These are phyloP conservation scores for Microcyclosporella mali DNA, from an alignment of 2,329 filamentous ascomycete species.

Conservation along the genomic window DNA sequence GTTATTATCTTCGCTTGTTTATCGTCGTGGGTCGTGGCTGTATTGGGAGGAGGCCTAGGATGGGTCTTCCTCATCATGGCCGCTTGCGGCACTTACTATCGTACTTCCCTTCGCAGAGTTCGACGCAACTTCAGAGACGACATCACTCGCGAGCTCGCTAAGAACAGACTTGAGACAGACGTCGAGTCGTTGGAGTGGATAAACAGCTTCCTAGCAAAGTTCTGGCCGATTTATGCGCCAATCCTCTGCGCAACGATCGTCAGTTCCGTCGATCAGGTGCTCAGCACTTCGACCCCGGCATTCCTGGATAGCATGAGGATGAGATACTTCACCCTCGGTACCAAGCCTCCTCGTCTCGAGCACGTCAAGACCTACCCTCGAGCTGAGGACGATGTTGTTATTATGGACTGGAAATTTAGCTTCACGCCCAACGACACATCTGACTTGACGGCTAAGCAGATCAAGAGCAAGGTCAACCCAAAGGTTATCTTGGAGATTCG, in stretches of 20 bases:
- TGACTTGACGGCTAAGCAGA: constrained; percentile 82
- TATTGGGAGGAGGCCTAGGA: constrained; percentile 81
- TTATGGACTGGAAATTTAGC: constrained; percentile 99
- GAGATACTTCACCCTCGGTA: constrained; percentile 88
- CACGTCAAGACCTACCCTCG: constrained; percentile 98
- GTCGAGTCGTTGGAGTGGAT: constrained; percentile 96
- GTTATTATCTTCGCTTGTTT: constrained; percentile 91
- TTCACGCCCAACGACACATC: constrained; percentile 93
- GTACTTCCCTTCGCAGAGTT: constrained; percentile 87
- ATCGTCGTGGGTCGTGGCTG: constrained; percentile 79
- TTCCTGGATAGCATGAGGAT: constrained; percentile 92
- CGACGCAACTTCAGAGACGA: constrained; percentile 95
- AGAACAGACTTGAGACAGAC: constrained; percentile 82
- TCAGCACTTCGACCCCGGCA: constrained; percentile 83
- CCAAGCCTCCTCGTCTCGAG: constrained; percentile 91
- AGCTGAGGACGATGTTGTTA: constrained; percentile 85
- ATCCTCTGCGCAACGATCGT: constrained; percentile 89
- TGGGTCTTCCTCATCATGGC: constrained; percentile 96
- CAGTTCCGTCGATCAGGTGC: constrained; percentile 88
- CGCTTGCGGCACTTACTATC: constrained; percentile 87
- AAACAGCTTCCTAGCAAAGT: constrained; percentile 96
- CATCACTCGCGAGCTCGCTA: constrained; percentile 78
- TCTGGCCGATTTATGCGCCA: constrained; percentile 98
- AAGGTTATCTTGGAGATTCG: constrained; percentile 94
- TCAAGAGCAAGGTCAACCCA: constrained; percentile 94